Base-by-base conservation (phyloP, 148 eudicot species). In the Camellia japonica region DNA sequence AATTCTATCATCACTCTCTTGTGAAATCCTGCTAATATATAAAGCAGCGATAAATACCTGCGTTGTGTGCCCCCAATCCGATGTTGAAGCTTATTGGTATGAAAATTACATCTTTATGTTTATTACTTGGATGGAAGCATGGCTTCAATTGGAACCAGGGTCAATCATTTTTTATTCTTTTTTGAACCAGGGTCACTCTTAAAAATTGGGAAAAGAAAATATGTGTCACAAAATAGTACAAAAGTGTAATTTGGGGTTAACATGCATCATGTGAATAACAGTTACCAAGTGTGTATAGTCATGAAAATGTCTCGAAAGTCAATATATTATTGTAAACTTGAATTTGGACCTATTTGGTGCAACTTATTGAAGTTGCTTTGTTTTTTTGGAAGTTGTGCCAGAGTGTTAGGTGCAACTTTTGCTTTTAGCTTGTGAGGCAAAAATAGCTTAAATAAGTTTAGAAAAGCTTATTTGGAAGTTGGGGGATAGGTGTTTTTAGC, bases 211-310 rank as follows among this genome's bases (percentile, higher is more conserved):
- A 23, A 47, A 23, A 20, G 1, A 72, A 61, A 49, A 20, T 52
- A 20, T 70, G 19, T 30, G 38, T 30, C 6, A 30, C 13, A 19
- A 4, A 12, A 49, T 60, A 23, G 7, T 43, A 54, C 15, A 1
- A 12, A 20, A 13, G 44, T 54, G 44, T 12, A 72, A 72, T 54
- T 23, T 72, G 19, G 56, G 61, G 59, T 72, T 42, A 4, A 71
- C 61, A 49, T 51, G 59, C 74, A 71, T 71, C 38, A 71, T 51
- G 41, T 71, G n/a, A 68, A 14, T 67, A 9, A 51, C 38, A 71
- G 58, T 71, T 42, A 71, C 58, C 41, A 6, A n/a, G 8, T 20
- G 3, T 51, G 8, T 63, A 8, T 51, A 51, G 5, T 71, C 59
- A 51, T 71, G 5, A 61, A 30, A 61, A 61, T n/a, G 7, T 16